A percentile compares a stretch with the other conserved stretches of the same genome.
phyloP scores from a whole-genome alignment of 1,139 yeast genomes.

The Pichia sp. region DNA sequence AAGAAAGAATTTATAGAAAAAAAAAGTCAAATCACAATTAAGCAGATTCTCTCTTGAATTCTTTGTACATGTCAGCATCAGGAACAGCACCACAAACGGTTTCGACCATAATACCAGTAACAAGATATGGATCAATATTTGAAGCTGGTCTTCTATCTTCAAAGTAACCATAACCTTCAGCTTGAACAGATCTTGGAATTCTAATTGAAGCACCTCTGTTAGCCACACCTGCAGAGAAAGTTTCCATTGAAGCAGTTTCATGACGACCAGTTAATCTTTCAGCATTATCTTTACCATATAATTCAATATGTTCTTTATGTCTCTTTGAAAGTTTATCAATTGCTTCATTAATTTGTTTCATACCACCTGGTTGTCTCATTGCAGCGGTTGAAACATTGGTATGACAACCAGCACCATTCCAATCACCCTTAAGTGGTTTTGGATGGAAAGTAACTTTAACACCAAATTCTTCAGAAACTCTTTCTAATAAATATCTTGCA shows the following conservation, averaged over 20 bases:
- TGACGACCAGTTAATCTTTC: conserved; percentile 95
- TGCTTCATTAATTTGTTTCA: conserved; percentile 88
- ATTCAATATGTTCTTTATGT: conserved; percentile 92
- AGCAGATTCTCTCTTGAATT: conserved; percentile 65
- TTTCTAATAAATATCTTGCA: conserved; percentile 84
- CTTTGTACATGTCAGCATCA: conserved; percentile 92
- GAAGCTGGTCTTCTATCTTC: conserved; percentile 99
- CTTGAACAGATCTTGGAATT: conserved; percentile 97
- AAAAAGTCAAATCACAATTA: conserved; percentile 19
- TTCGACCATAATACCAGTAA: conserved; percentile 96
- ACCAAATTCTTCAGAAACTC: conserved; percentile 98
- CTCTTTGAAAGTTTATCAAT: conserved; percentile 91
- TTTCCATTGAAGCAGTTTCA: conserved; percentile 92
- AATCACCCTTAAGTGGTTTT: conserved; percentile 96
- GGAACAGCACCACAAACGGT: conserved; percentile 94
- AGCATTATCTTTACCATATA: conserved; percentile 94
- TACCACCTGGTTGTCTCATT: conserved; percentile 95
- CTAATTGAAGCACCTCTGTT: conserved; percentile 99
- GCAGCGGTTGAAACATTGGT: conserved; percentile 90
- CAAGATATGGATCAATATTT: conserved; percentile 97
- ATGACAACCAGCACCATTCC: conserved; percentile 99
- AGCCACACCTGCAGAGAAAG: conserved; percentile 95
- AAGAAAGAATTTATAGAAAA: not conserved
- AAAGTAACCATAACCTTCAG: conserved; percentile 96
- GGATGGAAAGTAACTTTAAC: conserved; percentile 99